Evolutionary conservation across 2,329 filamentous ascomycete genomes (phyloP).

Genomic region (Claviceps pazoutovae): DNA sequence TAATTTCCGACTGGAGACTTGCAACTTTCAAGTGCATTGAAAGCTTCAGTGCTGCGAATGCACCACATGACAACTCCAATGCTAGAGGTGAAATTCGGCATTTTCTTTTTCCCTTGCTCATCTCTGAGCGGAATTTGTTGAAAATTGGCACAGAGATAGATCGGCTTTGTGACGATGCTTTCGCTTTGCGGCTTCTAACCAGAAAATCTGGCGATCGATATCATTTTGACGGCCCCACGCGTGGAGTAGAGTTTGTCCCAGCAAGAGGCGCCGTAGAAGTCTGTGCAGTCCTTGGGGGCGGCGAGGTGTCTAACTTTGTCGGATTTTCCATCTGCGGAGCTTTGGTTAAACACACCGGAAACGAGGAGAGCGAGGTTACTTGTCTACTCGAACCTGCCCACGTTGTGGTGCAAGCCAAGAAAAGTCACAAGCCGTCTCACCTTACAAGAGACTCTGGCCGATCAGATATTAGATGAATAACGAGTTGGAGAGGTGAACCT

Average conservation of each 20-base stretch:
- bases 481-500: too few species aligned
- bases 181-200: background rate
- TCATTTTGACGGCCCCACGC: background rate
- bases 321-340: too few species aligned
- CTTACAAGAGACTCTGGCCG: too few species aligned
- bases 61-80: rapidly evolving
- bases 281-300: too few species aligned
- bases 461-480: too few species aligned
- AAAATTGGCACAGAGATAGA: background rate
- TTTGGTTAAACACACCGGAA: too few species aligned
- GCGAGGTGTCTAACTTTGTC: too few species aligned
- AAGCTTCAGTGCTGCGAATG: background rate
- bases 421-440: too few species aligned
- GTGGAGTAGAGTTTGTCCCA: background rate
- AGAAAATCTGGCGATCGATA: background rate
- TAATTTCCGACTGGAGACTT: background rate
- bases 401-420: too few species aligned
- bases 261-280: too few species aligned
- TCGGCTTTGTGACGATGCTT: background rate
- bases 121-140: rapidly evolving
- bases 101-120: background rate
- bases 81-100: background rate
- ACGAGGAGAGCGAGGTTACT: too few species aligned
- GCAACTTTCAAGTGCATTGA: background rate
- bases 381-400: too few species aligned